Evolutionary conservation across 2,329 filamentous ascomycete species (phyloP).

Genomic region (Thielaviopsis ethacetica): DNA sequence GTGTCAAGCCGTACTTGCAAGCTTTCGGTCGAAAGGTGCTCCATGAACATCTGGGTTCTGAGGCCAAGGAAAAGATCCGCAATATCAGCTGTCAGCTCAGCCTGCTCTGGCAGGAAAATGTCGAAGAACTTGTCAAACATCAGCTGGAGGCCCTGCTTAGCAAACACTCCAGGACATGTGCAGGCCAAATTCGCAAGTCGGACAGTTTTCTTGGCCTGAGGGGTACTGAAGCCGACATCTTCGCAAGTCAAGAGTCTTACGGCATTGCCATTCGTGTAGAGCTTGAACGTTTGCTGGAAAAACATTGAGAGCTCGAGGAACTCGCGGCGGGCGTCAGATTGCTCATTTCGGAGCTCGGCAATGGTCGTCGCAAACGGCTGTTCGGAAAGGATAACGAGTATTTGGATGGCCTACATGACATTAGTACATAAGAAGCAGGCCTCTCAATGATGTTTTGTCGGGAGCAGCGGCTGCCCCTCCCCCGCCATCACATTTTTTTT

Average conservation of each 20-base stretch:
- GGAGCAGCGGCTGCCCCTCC: neutral
- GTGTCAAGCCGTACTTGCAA: constrained; percentile 7
- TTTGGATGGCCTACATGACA: constrained; percentile 20
- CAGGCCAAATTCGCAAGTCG: constrained; percentile 11
- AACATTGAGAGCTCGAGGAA: constrained; percentile 20
- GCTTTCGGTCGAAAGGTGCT: constrained; percentile 3
- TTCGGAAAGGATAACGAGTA: constrained; percentile 22
- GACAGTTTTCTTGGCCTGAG: constrained; percentile 15
- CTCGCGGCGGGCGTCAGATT: constrained; percentile 20
- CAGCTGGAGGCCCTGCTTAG: constrained; percentile 21
- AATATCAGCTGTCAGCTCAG: constrained; percentile 10
- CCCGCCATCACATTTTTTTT: neutral
- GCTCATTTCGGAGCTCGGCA: constrained; percentile 16
- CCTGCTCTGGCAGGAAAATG: constrained; percentile 20
- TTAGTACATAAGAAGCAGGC: neutral
- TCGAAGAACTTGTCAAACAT: constrained; percentile 28
- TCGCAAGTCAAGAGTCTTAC: constrained; percentile 19
- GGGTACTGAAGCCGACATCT: constrained; percentile 23
- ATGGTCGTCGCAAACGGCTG: constrained; percentile 18
- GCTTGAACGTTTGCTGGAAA: constrained; percentile 19
- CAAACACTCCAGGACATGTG: constrained; percentile 10
- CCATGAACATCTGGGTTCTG: constrained; percentile 11
- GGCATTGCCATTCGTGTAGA: constrained; percentile 20
- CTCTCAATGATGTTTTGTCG: neutral
- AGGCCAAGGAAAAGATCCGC: constrained; percentile 10